Evolutionary conservation across 1,284 basidiomycete species (phyloP).

Genomic region (Athelia psychrophila): DNA sequence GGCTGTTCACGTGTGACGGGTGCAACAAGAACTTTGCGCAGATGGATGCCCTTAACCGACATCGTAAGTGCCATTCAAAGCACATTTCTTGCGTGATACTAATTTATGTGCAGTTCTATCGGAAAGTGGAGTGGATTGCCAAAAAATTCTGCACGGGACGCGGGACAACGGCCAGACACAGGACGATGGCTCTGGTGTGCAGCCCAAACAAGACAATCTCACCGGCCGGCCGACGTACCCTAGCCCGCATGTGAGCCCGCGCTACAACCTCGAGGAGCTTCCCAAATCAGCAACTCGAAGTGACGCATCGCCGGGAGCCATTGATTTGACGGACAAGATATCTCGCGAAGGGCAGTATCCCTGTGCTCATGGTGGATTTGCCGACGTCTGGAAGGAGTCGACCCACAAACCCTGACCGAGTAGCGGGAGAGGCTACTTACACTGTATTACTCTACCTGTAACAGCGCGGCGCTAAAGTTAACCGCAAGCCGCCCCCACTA

Average conservation of each 20-base stretch:
- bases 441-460: no score
- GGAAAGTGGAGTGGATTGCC: conserved; percentile 34
- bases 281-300: conserved; percentile 8
- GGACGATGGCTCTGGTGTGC: background rate
- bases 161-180: background rate
- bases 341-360: conserved; percentile 29
- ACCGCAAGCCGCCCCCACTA: no score
- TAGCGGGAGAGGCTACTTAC: no score
- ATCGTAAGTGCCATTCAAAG: conserved; percentile 47
- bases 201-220: background rate
- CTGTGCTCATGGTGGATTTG: conserved; percentile 40
- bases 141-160: conserved; percentile 1
- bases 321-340: conserved; percentile 36
- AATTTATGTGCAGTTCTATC: conserved; percentile 24
- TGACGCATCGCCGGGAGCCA: conserved; percentile 9
- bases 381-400: conserved; percentile 47
- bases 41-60: conserved; percentile 78
- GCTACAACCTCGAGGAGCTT: conserved; percentile 10
- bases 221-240: conserved; percentile 39
- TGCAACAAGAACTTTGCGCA: conserved; percentile 77
- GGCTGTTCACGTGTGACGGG: conserved; percentile 75
- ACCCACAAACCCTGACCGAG: no score
- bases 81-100: background rate
- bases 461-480: no score
- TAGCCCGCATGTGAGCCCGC: conserved; percentile 48